Evolutionary conservation across 768 basidiomycete species (phyloP).

Genomic region (Clitopilus passeckerianus): DNA sequence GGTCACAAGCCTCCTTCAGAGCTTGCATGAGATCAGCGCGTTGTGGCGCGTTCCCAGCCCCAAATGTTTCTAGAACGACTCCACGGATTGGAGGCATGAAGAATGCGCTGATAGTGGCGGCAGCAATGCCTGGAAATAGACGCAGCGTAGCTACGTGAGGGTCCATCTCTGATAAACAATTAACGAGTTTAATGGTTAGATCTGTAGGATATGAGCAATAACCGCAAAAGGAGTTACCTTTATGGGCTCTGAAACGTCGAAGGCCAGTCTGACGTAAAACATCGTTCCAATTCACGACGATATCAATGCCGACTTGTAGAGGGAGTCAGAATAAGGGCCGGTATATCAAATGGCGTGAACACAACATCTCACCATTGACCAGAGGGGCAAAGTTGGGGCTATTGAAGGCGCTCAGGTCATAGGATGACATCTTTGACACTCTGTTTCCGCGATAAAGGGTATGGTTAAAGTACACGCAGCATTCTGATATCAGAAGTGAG

Average conservation of each 20-base stretch:
- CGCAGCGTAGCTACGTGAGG: constrained; percentile 85
- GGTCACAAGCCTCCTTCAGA: constrained; percentile 75
- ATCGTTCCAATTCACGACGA: constrained; percentile 84
- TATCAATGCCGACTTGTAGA: constrained; percentile 77
- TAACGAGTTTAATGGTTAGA: not conserved
- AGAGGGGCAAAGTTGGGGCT: constrained; percentile 83
- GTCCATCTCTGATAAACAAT: constrained; percentile 53
- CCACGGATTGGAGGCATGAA: constrained; percentile 71
- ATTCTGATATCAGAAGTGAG: constrained; percentile 43
- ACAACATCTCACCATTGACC: constrained; percentile 59
- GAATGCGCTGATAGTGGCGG: constrained; percentile 70
- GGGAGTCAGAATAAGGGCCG: constrained; percentile 4
- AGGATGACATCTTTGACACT: constrained; percentile 77
- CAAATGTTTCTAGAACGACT: constrained; percentile 87
- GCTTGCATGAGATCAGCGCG: constrained; percentile 70
- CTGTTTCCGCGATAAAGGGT: constrained; percentile 83
- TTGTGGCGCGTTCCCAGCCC: constrained; percentile 90
- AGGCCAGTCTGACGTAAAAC: constrained; percentile 80
- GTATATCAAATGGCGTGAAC: not conserved
- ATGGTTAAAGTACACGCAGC: constrained; percentile 87
- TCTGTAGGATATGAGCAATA: not conserved
- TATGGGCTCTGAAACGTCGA: constrained; percentile 77
- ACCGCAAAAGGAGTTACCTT: constrained; percentile 36
- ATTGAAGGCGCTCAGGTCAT: constrained; percentile 77
- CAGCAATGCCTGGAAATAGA: constrained; percentile 84